Evolutionary conservation across 1,139 yeast genomes (phyloP).

Genomic region (Protomyces inundatus): DNA sequence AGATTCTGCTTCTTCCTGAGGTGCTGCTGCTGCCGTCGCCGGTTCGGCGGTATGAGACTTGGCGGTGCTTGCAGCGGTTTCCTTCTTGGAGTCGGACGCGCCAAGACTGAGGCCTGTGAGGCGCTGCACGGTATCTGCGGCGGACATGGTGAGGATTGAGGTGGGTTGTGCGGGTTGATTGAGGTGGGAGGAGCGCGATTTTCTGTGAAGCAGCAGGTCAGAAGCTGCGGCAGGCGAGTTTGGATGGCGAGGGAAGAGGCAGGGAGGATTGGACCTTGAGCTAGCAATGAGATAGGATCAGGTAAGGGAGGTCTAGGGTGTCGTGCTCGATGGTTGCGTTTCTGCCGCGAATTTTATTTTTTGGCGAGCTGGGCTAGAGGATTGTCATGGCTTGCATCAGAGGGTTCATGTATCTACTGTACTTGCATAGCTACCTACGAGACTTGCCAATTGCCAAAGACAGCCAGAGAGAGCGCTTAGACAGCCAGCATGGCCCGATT

Average conservation of each 20-base stretch:
- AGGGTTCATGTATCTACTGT: too few relatives aligned
- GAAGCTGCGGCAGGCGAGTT: not conserved
- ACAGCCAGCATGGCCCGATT: constrained; percentile 6
- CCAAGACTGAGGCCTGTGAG: constrained; percentile 15
- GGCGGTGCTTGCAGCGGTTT: constrained; percentile 4
- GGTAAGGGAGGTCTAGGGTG: not conserved
- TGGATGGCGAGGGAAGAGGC: not conserved
- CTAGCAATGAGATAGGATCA: too few relatives aligned
- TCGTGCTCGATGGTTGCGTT: not conserved
- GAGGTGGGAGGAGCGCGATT: not conserved
- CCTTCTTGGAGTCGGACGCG: not conserved
- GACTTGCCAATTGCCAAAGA: not conserved
- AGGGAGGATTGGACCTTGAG: not conserved
- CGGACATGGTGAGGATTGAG: constrained; percentile 5
- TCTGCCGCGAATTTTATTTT: not conserved
- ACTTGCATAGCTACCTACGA: too few relatives aligned
- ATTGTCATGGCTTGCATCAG: too few relatives aligned
- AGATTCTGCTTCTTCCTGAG: constrained; percentile 39
- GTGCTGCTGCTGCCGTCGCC: not conserved
- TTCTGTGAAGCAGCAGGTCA: not conserved
- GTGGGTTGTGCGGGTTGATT: not conserved
- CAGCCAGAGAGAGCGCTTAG: not conserved
- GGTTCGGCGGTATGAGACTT: not conserved
- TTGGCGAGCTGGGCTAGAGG: too few relatives aligned
- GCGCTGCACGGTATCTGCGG: constrained; percentile 21